Percentiles rank a stretch among this genome's conserved stretches.
These are phyloP conservation scores for Trichocomaceae sp. DNA, from an alignment of 2,329 filamentous ascomycete genomes.

Conservation along the genomic window DNA sequence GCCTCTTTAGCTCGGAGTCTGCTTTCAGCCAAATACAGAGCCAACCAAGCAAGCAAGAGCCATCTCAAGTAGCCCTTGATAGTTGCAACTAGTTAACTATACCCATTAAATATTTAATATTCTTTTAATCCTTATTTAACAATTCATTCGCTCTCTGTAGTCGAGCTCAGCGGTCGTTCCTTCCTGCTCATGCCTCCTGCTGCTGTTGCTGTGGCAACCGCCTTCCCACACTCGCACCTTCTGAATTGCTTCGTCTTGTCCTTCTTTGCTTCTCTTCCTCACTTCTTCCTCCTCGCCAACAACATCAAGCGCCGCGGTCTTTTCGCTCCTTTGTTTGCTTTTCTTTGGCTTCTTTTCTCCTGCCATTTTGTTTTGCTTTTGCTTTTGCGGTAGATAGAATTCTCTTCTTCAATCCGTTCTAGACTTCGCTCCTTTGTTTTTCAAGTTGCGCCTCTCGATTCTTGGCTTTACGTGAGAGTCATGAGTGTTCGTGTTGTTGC, in stretches of 20 bases:
- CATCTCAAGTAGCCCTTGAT: no score
- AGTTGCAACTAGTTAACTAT: no score
- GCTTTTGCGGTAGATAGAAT: slow-evolving; percentile 2
- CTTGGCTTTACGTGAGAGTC: slow-evolving; percentile 11
- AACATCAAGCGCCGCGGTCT: neutral
- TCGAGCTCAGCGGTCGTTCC: neutral
- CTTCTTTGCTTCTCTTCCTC: no score
- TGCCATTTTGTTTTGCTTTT: slow-evolving; percentile 5
- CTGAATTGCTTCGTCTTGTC: neutral
- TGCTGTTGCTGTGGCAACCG: neutral
- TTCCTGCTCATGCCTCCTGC: neutral
- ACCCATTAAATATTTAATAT: no score
- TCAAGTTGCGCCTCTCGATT: neutral
- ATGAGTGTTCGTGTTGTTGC: slow-evolving; percentile 74
- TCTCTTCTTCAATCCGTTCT: neutral
- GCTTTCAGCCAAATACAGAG: no score
- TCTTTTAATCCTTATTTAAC: no score
- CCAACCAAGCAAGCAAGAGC: no score
- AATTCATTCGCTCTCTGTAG: neutral
- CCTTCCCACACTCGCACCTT: neutral
- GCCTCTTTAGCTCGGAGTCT: no score
- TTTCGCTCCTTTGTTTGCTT: neutral
- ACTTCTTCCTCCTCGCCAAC: neutral
- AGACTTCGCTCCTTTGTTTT: neutral
- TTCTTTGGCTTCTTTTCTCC: slow-evolving; percentile 1